These are phyloP conservation scores for Dendryphion nanum DNA, from an alignment of 2,329 filamentous ascomycete species.

Conservation along the genomic window DNA sequence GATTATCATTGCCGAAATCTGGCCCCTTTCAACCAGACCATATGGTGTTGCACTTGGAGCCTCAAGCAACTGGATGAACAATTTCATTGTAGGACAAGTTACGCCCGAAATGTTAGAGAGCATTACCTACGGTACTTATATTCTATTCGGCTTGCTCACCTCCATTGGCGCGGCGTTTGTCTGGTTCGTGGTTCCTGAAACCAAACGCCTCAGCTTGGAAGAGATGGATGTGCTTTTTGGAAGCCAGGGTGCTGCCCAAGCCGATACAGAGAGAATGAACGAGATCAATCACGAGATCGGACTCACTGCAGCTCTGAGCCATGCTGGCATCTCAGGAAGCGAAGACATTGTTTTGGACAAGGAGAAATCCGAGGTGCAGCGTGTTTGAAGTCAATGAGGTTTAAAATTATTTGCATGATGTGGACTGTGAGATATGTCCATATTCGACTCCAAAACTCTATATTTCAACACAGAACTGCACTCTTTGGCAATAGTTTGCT, in stretches of 20 bases:
- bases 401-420: no score
- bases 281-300: neutral
- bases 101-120: constrained; percentile 76
- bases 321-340: no score
- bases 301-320: neutral
- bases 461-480: no score
- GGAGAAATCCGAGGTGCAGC: neutral
- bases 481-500: no score
- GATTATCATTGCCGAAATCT: constrained; percentile 74
- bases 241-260: neutral
- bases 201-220: neutral
- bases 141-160: constrained; percentile 50
- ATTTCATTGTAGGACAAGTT: constrained; percentile 58
- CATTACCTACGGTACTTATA: constrained; percentile 45
- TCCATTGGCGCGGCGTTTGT: constrained; percentile 1
- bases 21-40: constrained; percentile 65
- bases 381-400: no score
- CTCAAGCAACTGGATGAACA: constrained; percentile 83
- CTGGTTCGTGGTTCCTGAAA: constrained; percentile 2
- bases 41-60: constrained; percentile 71
- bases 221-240: constrained; percentile 3
- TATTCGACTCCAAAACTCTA: no score
- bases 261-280: neutral
- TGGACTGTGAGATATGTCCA: no score
- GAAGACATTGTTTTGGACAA: neutral